Conservation (phyloP, 139 green algal species). For the Auxenochlorella pyrenoidosa region DNA sequence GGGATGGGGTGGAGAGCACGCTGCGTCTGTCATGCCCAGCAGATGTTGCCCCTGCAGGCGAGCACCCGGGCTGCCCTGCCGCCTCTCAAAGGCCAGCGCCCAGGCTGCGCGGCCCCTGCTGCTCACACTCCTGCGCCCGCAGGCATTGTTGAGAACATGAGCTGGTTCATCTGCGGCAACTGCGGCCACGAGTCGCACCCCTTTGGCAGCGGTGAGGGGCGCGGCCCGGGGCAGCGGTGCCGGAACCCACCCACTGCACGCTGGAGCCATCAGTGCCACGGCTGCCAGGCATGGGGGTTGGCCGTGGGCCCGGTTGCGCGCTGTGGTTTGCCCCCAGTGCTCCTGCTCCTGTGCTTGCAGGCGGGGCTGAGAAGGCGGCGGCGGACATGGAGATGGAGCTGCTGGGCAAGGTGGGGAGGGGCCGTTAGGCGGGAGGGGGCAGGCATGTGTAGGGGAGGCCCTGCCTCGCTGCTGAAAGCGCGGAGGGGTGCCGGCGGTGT, state of each 20-base stretch:
- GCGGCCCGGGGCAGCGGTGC: neutral
- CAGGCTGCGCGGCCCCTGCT: too few relatives aligned
- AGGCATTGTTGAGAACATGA: slow-evolving; percentile 94
- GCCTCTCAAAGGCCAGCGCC: too few relatives aligned
- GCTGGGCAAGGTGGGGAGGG: slow-evolving; percentile 77
- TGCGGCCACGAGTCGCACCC: slow-evolving; percentile 84
- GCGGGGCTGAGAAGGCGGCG: slow-evolving; percentile 63
- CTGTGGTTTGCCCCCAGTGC: neutral
- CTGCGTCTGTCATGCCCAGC: neutral
- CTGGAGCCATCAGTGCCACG: too few relatives aligned
- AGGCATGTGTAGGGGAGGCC: too few relatives aligned
- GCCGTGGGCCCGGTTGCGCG: neutral
- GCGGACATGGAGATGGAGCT: slow-evolving; percentile 76
- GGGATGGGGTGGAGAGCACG: too few relatives aligned
- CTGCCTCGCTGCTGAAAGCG: too few relatives aligned
- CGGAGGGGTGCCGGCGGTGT: too few relatives aligned
- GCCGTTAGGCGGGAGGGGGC: too few relatives aligned
- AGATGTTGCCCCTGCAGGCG: neutral
- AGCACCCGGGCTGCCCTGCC: neutral
- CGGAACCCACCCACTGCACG: too few relatives aligned
- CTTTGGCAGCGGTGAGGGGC: slow-evolving; percentile 78
- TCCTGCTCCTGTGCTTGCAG: slow-evolving; percentile 20
- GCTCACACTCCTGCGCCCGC: neutral
- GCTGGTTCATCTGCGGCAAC: slow-evolving; percentile 68
- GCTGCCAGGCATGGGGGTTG: neutral